phyloP scores from a whole-genome alignment of 1,139 yeast species.

The Meyerozyma smithsonii region DNA sequence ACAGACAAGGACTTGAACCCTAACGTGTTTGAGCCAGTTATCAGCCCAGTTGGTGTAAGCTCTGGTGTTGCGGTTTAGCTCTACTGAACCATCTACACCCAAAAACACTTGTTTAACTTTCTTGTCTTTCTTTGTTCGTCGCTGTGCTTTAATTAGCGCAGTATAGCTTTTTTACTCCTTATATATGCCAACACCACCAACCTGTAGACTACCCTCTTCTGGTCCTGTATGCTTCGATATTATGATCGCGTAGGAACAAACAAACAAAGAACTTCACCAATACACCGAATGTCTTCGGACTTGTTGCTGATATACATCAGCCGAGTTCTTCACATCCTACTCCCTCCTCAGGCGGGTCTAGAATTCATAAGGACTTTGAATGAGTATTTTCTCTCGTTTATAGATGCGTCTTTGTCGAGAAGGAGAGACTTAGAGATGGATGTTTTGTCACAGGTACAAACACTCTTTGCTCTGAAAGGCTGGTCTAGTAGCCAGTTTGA shows the following conservation, averaged over 20 bases:
- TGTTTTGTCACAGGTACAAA: neutral
- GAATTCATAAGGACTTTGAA: neutral
- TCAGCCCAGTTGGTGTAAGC: constrained; percentile 59
- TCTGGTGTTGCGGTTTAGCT: constrained; percentile 47
- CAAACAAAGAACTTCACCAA: neutral
- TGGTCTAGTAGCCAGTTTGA: neutral
- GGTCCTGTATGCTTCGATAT: neutral
- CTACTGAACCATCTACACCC: neutral
- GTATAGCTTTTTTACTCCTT: neutral
- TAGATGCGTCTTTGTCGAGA: neutral
- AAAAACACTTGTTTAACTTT: neutral
- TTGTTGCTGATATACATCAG: constrained; percentile 1
- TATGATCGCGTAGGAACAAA: neutral
- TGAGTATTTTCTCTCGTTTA: neutral
- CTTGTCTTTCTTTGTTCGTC: neutral
- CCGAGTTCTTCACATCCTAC: neutral
- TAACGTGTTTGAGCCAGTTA: constrained; percentile 58
- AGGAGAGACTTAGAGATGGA: neutral
- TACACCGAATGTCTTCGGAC: constrained; percentile 2
- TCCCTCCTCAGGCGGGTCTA: constrained; percentile 1
- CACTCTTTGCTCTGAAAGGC: neutral
- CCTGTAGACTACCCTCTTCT: too few species aligned
- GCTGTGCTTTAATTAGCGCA: neutral
- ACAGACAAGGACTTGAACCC: constrained; percentile 58
- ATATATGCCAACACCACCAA: neutral